phyloP scores from a whole-genome alignment of 2,329 filamentous ascomycete species.

The Claviceps africana region DNA sequence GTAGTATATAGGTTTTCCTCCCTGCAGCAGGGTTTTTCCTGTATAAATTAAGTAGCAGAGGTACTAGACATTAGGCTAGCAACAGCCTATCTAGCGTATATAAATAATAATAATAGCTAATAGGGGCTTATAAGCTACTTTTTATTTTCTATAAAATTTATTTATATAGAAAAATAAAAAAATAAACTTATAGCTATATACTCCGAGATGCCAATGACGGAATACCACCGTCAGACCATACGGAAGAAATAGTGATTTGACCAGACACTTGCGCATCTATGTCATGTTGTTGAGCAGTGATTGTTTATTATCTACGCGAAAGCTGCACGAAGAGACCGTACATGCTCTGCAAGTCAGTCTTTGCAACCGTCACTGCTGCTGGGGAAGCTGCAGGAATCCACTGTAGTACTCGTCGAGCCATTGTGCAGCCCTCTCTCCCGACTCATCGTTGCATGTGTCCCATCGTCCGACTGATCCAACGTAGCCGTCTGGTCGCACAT shows the following conservation, averaged over 20 bases:
- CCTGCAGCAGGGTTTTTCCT: no score
- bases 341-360: neutral
- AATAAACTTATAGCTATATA: no score
- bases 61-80: no score
- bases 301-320: neutral
- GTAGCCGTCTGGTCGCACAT: constrained; percentile 62
- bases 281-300: neutral
- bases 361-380: neutral
- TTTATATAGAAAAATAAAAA: no score
- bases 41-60: no score
- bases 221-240: neutral
- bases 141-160: no score
- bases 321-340: neutral
- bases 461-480: constrained; percentile 48
- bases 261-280: neutral
- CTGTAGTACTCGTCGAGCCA: constrained; percentile 43
- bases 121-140: no score
- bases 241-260: neutral
- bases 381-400: constrained; percentile 39
- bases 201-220: neutral
- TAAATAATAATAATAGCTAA: no score
- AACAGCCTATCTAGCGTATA: no score
- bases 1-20: no score
- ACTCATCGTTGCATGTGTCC: constrained; percentile 35
- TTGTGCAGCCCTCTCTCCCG: constrained; percentile 35